Base-by-base conservation (phyloP, 345 rosid genomes). In the Sonneratia alba region DNA sequence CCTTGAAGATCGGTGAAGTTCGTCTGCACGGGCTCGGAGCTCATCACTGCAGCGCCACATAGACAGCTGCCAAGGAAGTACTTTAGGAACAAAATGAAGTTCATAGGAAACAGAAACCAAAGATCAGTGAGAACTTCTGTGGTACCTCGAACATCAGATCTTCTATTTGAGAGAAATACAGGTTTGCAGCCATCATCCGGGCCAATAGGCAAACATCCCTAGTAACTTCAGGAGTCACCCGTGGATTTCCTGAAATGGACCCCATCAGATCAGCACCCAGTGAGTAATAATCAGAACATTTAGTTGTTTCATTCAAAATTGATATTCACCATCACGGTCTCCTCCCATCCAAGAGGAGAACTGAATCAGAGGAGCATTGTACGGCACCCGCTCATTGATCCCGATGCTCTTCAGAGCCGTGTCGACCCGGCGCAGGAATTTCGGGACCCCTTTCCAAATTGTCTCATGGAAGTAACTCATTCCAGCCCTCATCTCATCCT, bases 31-130 rank as follows among this genome's bases (percentile, higher is more conserved):
- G 55, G 75, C 82, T 66, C 94, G 93, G 37, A 95, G 96, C 76
- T 95, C 99, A 6, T 87, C 90, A 72, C 70, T 91, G 85, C 99
- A 92, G 38, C 99, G 96, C 99, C 98, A 95, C 99, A 95, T 95
- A 59, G 99, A 95, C 78, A 95, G 74, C 99, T 95, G 86, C 57
- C 71, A 53, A 69, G 61, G 61, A 55, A 55, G 24, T 55, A 3
- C 24, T 4, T 47, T 12, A 37, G 7, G 67, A 24, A 49, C 68
- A 56, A 36, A 74, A 49, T n/a, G 56, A 68, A 69, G 76, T 48
- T 49, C 27, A 57, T 57, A 21, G 62, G 36, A 36, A 55, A 22
- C 37, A 68, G 32, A 72, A 40, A 3, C 36, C 14, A 21, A 51
- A 36, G 32, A 51, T 64, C 7, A 53, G 12, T 37, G 47, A 53